phyloP scores from a whole-genome alignment of 345 rosid genomes.

The Aurinia saxatilis region DNA sequence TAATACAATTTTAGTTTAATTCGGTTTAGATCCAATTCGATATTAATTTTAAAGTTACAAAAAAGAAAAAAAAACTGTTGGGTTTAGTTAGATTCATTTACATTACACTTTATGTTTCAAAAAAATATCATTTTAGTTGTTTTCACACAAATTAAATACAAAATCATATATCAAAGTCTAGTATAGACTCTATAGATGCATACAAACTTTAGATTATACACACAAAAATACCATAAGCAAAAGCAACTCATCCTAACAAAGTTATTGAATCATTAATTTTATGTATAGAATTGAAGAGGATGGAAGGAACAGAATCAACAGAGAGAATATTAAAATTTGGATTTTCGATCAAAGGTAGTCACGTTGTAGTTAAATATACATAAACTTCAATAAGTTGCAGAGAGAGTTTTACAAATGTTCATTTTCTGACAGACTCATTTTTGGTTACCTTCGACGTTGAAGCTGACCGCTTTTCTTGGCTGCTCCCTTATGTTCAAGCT shows the following conservation, averaged over 20 bases:
- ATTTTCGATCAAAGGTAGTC: neutral
- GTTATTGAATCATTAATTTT: neutral
- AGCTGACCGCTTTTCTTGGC: slow-evolving; percentile 62
- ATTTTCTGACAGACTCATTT: slow-evolving; percentile 17
- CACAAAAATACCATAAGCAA: no score
- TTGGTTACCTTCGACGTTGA: slow-evolving; percentile 38
- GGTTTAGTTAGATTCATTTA: no score
- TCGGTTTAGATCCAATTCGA: no score
- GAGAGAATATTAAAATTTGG: neutral
- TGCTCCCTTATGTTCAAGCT: slow-evolving; percentile 79
- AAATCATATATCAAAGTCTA: no score
- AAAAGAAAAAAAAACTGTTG: no score
- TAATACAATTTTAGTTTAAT: no score
- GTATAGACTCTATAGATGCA: no score
- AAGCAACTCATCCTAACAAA: slow-evolving; percentile 3
- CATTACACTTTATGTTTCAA: no score
- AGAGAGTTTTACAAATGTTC: neutral
- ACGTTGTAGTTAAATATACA: neutral
- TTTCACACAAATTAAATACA: no score
- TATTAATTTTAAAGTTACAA: no score
- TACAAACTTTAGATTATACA: no score
- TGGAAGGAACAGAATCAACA: neutral
- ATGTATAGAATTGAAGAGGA: neutral
- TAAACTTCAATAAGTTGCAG: neutral
- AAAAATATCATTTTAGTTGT: no score